Percentiles rank a stretch among this genome's conserved stretches.
phyloP scores from a whole-genome alignment of 2,329 filamentous ascomycete species.

The Alternaria dauci region DNA sequence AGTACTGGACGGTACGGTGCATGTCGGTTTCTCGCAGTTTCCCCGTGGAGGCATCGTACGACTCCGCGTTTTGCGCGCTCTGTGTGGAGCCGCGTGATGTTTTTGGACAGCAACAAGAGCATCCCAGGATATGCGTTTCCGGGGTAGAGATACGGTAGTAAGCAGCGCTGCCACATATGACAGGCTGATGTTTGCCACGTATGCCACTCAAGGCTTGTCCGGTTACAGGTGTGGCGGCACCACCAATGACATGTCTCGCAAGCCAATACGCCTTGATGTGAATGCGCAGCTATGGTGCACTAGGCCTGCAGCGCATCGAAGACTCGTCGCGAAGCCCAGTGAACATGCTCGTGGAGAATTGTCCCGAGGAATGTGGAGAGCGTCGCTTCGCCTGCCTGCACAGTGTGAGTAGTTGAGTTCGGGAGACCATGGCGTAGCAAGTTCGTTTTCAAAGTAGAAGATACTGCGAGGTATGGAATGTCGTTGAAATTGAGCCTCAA shows the following conservation, averaged over 20 bases:
- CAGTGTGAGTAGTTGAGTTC: slow-evolving; percentile 1
- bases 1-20: slow-evolving; percentile 5
- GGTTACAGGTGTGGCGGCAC: slow-evolving; percentile 8
- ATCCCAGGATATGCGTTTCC: not conserved
- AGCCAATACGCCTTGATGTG: not conserved
- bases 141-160: slow-evolving; percentile 7
- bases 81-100: slow-evolving; percentile 2
- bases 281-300: slow-evolving; percentile 8
- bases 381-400: slow-evolving; percentile 6
- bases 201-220: slow-evolving; percentile 11
- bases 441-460: not conserved
- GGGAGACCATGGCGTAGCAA: not conserved
- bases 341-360: slow-evolving; percentile 4
- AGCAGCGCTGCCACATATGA: slow-evolving; percentile 12
- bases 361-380: slow-evolving; percentile 3
- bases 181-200: slow-evolving; percentile 18
- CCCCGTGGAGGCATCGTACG: slow-evolving; percentile 12
- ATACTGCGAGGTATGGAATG: slow-evolving; percentile 10
- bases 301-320: slow-evolving; percentile 13
- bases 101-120: not conserved
- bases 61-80: slow-evolving; percentile 3
- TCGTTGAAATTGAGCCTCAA: slow-evolving; percentile 32
- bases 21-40: slow-evolving; percentile 6
- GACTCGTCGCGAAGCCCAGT: slow-evolving; percentile 7
- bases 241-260: slow-evolving; percentile 15